Percentiles rank a stretch among this genome's conserved stretches.
These are phyloP conservation scores for Coemansia asiatica DNA, from an alignment of 192 early-diverging fungal species.

Conservation along the genomic window DNA sequence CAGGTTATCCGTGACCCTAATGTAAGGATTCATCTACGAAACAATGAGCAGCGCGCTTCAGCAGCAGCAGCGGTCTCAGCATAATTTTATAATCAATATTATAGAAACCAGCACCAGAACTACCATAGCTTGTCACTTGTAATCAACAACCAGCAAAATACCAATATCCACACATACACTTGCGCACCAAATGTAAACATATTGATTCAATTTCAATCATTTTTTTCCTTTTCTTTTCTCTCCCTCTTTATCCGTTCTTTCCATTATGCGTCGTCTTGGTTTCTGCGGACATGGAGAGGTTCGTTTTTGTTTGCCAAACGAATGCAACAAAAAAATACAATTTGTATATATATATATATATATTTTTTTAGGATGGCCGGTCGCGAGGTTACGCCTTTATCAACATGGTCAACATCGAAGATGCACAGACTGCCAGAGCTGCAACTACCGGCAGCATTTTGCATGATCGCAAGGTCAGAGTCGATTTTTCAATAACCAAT, in stretches of 20 bases:
- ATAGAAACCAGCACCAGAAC: not conserved
- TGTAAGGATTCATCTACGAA: constrained; percentile 36
- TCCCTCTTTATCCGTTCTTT: not conserved
- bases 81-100: not conserved
- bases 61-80: constrained; percentile 11
- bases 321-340: too few species aligned
- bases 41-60: constrained; percentile 12
- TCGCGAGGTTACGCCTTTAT: constrained; percentile 49
- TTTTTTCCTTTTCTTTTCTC: not conserved
- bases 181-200: constrained; percentile 4
- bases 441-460: constrained; percentile 22
- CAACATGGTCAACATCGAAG: constrained; percentile 35
- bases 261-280: not conserved
- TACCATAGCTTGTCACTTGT: not conserved
- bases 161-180: not conserved
- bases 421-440: constrained; percentile 37
- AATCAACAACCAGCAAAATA: not conserved
- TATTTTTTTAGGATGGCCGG: constrained; percentile 35
- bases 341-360: too few species aligned
- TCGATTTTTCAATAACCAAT: constrained; percentile 47
- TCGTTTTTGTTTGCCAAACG: not conserved
- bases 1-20: constrained; percentile 50
- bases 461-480: constrained; percentile 45
- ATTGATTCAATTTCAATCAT: not conserved
- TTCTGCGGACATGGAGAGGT: not conserved